phyloP scores from a whole-genome alignment of 768 basidiomycete genomes.

The Tricholoma furcatifolium region DNA sequence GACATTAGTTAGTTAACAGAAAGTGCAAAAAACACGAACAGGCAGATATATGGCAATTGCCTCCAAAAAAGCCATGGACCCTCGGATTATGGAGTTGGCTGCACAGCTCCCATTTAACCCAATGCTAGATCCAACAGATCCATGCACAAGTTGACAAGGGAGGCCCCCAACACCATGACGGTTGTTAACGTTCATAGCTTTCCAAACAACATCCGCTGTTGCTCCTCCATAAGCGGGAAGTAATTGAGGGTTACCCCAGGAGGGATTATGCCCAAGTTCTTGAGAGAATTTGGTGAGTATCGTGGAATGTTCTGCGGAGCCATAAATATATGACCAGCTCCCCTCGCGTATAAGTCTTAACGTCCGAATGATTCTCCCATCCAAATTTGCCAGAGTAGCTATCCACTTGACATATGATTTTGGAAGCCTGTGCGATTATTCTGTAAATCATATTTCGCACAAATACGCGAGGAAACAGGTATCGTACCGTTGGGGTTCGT shows the following conservation, averaged over 20 bases:
- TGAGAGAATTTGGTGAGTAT: slow-evolving; percentile 45
- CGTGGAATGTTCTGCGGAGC: slow-evolving; percentile 36
- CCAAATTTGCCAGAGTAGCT: slow-evolving; percentile 63
- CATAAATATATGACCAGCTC: slow-evolving; percentile 58
- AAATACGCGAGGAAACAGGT: background rate
- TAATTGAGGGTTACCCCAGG: slow-evolving; percentile 61
- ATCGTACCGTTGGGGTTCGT: slow-evolving; percentile 64
- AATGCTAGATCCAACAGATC: slow-evolving; percentile 42
- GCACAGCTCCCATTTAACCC: slow-evolving; percentile 57
- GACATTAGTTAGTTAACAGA: background rate
- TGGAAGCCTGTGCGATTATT: slow-evolving; percentile 43
- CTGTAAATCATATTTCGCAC: background rate
- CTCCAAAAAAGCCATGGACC: slow-evolving; percentile 56
- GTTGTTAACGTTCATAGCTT: slow-evolving; percentile 48
- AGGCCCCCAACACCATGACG: slow-evolving; percentile 63
- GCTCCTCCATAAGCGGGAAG: slow-evolving; percentile 66
- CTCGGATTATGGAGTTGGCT: slow-evolving; percentile 55
- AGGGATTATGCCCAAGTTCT: slow-evolving; percentile 55
- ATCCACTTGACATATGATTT: slow-evolving; percentile 80
- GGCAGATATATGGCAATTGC: slow-evolving; percentile 70
- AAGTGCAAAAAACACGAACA: slow-evolving; percentile 37
- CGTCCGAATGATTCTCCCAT: slow-evolving; percentile 52
- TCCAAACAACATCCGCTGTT: slow-evolving; percentile 53
- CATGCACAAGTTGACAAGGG: slow-evolving; percentile 77
- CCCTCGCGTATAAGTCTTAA: slow-evolving; percentile 54